A percentile compares a stretch with the other conserved stretches of the same genome.
These are phyloP conservation scores for Coniferiporia sulphurascens DNA, from an alignment of 1,284 basidiomycete species.

Conservation along the genomic window DNA sequence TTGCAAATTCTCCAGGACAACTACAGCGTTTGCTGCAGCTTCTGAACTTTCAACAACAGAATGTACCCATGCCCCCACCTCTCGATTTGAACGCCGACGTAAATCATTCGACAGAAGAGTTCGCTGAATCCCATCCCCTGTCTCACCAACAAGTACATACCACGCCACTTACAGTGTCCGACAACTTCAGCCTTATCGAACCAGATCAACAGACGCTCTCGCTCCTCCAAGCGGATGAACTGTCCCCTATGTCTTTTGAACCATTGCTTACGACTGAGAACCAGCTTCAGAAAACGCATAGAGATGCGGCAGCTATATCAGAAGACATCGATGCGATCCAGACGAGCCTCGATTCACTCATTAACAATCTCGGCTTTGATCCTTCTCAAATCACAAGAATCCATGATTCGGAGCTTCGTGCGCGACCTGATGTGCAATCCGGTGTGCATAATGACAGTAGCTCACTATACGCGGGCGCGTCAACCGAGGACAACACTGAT, in stretches of 20 bases:
- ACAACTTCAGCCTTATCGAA: neutral
- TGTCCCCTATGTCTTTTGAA: slow-evolving; percentile 32
- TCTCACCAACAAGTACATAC: neutral
- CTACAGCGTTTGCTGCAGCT: slow-evolving; percentile 63
- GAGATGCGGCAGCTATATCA: slow-evolving; percentile 60
- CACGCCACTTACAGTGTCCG: neutral
- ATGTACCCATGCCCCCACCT: slow-evolving; percentile 17
- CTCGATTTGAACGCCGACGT: slow-evolving; percentile 10
- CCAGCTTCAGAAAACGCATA: slow-evolving; percentile 52
- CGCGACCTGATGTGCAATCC: too few relatives aligned
- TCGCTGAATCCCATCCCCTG: slow-evolving; percentile 16
- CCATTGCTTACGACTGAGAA: slow-evolving; percentile 32
- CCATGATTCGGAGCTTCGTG: slow-evolving; percentile 13
- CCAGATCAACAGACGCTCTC: slow-evolving; percentile 16
- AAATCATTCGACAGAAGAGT: slow-evolving; percentile 10
- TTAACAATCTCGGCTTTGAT: slow-evolving; percentile 67
- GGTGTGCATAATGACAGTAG: slow-evolving; percentile 11
- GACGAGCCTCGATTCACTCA: slow-evolving; percentile 66
- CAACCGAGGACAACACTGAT: neutral
- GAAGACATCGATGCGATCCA: slow-evolving; percentile 71
- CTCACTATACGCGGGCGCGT: neutral
- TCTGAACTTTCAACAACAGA: slow-evolving; percentile 41
- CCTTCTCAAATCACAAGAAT: slow-evolving; percentile 33
- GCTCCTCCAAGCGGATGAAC: slow-evolving; percentile 14
- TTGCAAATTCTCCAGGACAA: slow-evolving; percentile 60